A percentile compares a stretch with the other conserved stretches of the same genome.
Conservation (phyloP, 2,329 filamentous ascomycete species). For the Blastomyces gilchristii region DNA sequence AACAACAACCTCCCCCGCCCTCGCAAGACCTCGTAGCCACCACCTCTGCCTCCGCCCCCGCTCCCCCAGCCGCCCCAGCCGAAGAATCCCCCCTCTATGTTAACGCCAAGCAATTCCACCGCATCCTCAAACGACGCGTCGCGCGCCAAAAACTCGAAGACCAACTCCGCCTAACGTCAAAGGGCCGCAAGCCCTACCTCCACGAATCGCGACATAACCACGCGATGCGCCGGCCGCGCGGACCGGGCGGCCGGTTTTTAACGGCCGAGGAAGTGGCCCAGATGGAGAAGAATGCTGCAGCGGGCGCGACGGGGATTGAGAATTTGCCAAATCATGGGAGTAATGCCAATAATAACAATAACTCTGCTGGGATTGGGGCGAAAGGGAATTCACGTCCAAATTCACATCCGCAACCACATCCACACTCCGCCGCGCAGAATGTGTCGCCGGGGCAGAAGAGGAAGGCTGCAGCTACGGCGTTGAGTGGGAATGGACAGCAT, state of each 20-base stretch:
- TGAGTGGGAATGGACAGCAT: constrained; percentile 26
- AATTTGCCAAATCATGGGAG: constrained; percentile 21
- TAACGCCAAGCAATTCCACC: constrained; percentile 97
- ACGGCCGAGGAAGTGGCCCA: constrained; percentile 91
- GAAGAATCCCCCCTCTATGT: constrained; percentile 96
- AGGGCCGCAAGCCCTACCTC: constrained; percentile 91
- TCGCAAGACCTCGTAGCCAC: constrained; percentile 69
- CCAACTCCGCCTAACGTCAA: constrained; percentile 79
- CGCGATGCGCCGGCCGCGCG: constrained; percentile 88
- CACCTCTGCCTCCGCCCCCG: constrained; percentile 42
- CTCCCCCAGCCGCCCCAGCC: constrained; percentile 36
- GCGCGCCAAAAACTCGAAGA: constrained; percentile 91
- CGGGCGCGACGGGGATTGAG: constrained; percentile 28
- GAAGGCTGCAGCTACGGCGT: constrained; percentile 32
- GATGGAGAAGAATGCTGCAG: constrained; percentile 58
- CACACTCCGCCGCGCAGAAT: constrained; percentile 17
- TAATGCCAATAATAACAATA: neutral
- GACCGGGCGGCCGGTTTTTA: constrained; percentile 87
- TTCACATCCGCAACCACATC: neutral
- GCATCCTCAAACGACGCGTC: constrained; percentile 87
- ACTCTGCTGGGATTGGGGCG: neutral
- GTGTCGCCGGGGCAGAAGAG: constrained; percentile 38
- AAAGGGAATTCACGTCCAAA: neutral
- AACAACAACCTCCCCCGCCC: constrained; percentile 37
- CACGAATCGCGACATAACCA: constrained; percentile 98